These are phyloP conservation scores for Aphanocladium album DNA, from an alignment of 2,329 filamentous ascomycete genomes.

Conservation along the genomic window DNA sequence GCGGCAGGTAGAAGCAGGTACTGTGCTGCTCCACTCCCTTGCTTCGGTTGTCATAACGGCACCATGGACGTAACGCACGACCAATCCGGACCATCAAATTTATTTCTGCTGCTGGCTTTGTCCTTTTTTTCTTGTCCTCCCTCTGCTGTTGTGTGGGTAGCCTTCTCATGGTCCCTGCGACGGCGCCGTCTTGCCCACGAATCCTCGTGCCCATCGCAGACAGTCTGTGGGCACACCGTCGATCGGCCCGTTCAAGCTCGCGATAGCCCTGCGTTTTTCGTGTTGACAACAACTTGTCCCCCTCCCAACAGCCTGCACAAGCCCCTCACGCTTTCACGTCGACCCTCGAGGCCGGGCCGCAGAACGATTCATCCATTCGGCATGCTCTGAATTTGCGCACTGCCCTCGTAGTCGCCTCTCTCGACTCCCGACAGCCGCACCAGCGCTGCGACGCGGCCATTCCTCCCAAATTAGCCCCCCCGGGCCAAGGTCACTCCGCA, in stretches of 20 bases:
- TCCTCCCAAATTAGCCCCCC: not conserved
- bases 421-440: not conserved
- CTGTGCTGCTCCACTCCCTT: constrained; percentile 10
- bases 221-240: not conserved
- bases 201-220: not conserved
- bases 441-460: not conserved
- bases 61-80: not conserved
- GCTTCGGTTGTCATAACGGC: constrained; percentile 10
- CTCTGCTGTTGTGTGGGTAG: not conserved
- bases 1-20: constrained; percentile 3
- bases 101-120: not conserved
- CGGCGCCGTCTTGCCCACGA: not conserved
- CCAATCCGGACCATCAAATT: not conserved
- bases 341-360: not conserved
- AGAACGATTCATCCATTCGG: not conserved
- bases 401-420: not conserved
- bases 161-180: not conserved
- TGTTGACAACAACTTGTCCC: not conserved
- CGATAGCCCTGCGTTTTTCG: constrained; percentile 3
- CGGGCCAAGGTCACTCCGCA: not conserved
- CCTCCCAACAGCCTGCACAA: not conserved
- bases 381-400: not conserved
- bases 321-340: not conserved
- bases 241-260: constrained; percentile 4
- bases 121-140: not conserved